Evolutionary conservation across 345 rosid species (phyloP).

Genomic region (Citrus trifoliata): DNA sequence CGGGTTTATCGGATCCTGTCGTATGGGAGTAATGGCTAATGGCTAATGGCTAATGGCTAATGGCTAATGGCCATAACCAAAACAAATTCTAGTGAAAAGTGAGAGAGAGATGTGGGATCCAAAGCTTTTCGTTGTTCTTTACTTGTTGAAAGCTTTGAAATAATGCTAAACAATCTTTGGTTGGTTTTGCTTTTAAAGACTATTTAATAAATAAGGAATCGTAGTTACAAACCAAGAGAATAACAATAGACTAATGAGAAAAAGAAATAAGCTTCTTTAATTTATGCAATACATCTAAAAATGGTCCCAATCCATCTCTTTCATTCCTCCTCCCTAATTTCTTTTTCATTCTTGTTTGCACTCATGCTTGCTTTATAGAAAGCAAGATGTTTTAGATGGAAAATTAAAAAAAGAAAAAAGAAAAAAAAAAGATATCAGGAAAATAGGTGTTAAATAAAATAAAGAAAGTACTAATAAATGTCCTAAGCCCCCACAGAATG

Average conservation of each 20-base stretch:
- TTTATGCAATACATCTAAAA: conserved; percentile 45
- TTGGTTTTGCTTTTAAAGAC: conserved; percentile 33
- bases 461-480: conserved; percentile 23
- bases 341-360: conserved; percentile 4
- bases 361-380: conserved; percentile 23
- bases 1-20: conserved; percentile 84
- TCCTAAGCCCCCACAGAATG: conserved; percentile 45
- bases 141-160: neutral
- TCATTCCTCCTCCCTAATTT: conserved; percentile 17
- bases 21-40: neutral
- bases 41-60: too few species aligned
- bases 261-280: conserved; percentile 40
- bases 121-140: conserved; percentile 29
- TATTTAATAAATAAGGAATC: conserved; percentile 12
- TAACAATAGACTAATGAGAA: conserved; percentile 19
- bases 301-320: conserved; percentile 39
- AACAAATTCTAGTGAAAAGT: conserved; percentile 14
- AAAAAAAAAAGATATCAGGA: conserved; percentile 15
- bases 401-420: too few species aligned
- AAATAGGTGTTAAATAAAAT: conserved; percentile 26
- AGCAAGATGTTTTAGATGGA: conserved; percentile 20
- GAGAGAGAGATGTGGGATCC: conserved; percentile 40
- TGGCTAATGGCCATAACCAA: conserved; percentile 6
- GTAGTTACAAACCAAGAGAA: conserved; percentile 17
- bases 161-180: conserved; percentile 22